phyloP scores from a whole-genome alignment of 352 stramenopile genomes.

The Pythium oligandrum region DNA sequence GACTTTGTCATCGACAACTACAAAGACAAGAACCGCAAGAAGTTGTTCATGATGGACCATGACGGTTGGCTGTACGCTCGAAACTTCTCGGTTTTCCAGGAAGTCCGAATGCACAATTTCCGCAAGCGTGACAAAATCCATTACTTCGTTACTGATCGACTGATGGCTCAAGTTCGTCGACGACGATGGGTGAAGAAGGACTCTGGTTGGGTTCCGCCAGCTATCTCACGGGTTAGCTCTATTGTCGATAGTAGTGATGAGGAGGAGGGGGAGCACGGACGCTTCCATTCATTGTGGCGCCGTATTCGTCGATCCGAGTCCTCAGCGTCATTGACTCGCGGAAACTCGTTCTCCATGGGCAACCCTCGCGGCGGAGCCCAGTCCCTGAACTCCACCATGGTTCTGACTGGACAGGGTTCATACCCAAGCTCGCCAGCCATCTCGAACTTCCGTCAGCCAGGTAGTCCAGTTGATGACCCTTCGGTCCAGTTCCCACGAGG shows the following conservation, averaged over 20 bases:
- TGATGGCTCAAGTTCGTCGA: slow-evolving; percentile 81
- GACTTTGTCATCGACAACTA: slow-evolving; percentile 78
- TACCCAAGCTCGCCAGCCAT: slow-evolving; percentile 64
- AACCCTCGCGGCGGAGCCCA: slow-evolving; percentile 20
- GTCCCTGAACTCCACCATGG: slow-evolving; percentile 33
- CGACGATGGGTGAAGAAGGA: slow-evolving; percentile 76
- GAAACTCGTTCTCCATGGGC: slow-evolving; percentile 54
- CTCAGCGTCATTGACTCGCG: slow-evolving; percentile 56
- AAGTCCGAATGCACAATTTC: slow-evolving; percentile 74
- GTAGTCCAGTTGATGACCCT: slow-evolving; percentile 11
- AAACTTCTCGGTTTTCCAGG: slow-evolving; percentile 86
- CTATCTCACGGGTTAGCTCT: slow-evolving; percentile 38
- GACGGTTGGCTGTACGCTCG: slow-evolving; percentile 84
- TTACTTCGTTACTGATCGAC: slow-evolving; percentile 76
- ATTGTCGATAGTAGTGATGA: slow-evolving; percentile 47
- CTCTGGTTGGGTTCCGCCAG: slow-evolving; percentile 27
- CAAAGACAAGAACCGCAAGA: slow-evolving; percentile 76
- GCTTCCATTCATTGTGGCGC: slow-evolving; percentile 65
- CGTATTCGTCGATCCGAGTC: slow-evolving; percentile 40
- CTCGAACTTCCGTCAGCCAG: slow-evolving; percentile 40
- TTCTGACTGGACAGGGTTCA: slow-evolving; percentile 40
- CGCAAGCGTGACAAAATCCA: slow-evolving; percentile 80
- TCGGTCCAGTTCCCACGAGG: background rate
- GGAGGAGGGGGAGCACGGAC: slow-evolving; percentile 52
- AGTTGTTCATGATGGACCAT: slow-evolving; percentile 82